Base-by-base conservation (phyloP, 1,139 yeast genomes). In the Geotrichum cucujoidarum region DNA sequence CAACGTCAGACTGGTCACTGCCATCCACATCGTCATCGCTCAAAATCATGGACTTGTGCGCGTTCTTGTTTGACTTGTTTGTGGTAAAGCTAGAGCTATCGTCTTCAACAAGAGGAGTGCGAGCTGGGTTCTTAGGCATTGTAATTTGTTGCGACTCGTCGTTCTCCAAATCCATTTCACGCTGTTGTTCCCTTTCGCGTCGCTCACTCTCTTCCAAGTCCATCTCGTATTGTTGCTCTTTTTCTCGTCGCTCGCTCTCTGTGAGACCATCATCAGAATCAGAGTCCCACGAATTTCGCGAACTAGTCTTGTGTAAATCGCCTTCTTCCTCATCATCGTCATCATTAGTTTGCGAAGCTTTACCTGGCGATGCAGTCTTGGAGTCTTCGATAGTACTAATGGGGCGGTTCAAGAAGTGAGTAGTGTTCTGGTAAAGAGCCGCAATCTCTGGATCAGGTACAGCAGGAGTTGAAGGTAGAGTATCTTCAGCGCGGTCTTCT, bases 381-480 rank as follows among this genome's bases (percentile, higher is more conserved):
- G n/a, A n/a, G 22, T 46, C 49, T 8, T 16, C 49, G 16, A 61
- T 57, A 22, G 59, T 56, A 29, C 66, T 57, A 13, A 60, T 52
- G 7, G 67, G 66, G 11, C 67, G 57, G 14, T 55, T 46, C 35
- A 66, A 50, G 40, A 60, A 64, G 24, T 59, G 58, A 5, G 57
- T 52, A 4, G 68, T 56, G 45, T 62, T 61, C 25, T 57, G 57
- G 48, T 66, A 66, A 37, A 67, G 54, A 35, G 58, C 69, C n/a
- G 65, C 61, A 22, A 67, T 55, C 31, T 63, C 69, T 0, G 58
- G 55, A 38, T 50, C 53, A 3, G 49, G 53, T 10, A 37, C 43
- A 8, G 41, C 46, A 24, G 52, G 52, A 14, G 21, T 4, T 40
- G 30, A 8, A 14, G 14, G 11, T 16, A 6, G 37, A 32, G 3